phyloP scores from a whole-genome alignment of 2,329 filamentous ascomycete genomes.

The Hymenoscyphus salicellus region DNA sequence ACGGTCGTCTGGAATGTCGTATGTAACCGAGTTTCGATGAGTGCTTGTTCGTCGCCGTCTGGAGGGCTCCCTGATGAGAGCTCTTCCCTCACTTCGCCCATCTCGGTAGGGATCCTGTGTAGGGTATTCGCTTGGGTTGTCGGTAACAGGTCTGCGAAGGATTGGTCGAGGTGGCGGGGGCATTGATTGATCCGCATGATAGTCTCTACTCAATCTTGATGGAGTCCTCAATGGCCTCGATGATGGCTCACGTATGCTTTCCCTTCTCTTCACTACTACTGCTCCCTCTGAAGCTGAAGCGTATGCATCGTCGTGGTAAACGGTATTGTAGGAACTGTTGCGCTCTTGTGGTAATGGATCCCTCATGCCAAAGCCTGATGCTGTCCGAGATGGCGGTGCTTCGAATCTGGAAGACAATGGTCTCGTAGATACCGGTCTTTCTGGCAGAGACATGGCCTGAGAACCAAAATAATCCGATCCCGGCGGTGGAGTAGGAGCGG shows the following conservation, averaged over 20 bases:
- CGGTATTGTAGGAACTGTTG: conserved; percentile 14
- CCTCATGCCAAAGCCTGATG: conserved; percentile 24
- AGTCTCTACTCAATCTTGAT: conserved; percentile 16
- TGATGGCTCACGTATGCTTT: conserved; percentile 26
- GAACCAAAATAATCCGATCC: conserved; percentile 16
- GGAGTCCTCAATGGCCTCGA: conserved; percentile 1
- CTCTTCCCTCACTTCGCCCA: conserved; percentile 3
- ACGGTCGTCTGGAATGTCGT: conserved; percentile 23
- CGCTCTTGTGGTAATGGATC: conserved; percentile 12
- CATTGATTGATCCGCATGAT: conserved; percentile 27
- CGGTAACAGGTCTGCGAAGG: conserved; percentile 19
- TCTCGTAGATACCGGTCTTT: conserved; percentile 21
- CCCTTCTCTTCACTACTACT: conserved; percentile 19
- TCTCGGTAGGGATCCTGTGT: conserved; percentile 4
- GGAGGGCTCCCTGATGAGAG: conserved; percentile 16
- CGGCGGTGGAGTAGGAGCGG: conserved; percentile 13
- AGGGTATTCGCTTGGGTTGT: conserved; percentile 9
- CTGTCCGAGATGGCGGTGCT: conserved; percentile 20
- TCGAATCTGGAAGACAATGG: conserved; percentile 29
- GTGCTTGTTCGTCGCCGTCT: conserved; percentile 27
- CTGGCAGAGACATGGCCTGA: conserved; percentile 13
- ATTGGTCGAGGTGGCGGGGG: conserved; percentile 29
- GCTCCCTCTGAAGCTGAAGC: conserved; percentile 24
- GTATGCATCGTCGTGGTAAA: conserved; percentile 29
- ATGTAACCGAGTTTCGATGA: conserved; percentile 29